These are phyloP conservation scores for Cicer cuneatum DNA, from an alignment of 306 rosid genomes.

Conservation along the genomic window DNA sequence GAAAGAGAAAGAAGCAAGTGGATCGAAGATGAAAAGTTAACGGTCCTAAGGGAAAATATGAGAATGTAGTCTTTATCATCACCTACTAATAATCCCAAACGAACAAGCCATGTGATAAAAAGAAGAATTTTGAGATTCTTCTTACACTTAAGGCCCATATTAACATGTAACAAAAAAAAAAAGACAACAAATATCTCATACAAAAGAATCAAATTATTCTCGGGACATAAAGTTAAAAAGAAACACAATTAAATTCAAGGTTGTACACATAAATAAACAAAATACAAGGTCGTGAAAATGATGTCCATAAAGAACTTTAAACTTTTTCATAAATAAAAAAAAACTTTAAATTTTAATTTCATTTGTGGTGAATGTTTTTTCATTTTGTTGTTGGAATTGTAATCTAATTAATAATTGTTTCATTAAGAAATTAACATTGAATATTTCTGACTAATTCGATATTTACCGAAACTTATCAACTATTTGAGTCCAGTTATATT, in stretches of 20 bases:
- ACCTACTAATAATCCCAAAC: constrained; percentile 2
- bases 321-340: background rate
- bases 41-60: no score
- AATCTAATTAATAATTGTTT: no score
- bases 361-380: background rate
- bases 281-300: background rate
- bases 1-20: no score
- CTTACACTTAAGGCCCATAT: constrained; percentile 11
- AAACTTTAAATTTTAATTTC: background rate
- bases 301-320: background rate
- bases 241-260: background rate
- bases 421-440: no score
- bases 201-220: background rate
- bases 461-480: no score
- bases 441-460: no score
- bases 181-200: constrained; percentile 12
- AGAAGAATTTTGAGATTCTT: background rate
- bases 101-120: constrained; percentile 27
- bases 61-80: background rate
- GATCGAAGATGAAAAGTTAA: no score
- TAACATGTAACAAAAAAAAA: background rate
- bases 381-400: background rate
- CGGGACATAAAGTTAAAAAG: background rate
- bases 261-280: background rate
- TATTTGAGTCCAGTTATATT: no score